Evolutionary conservation across 73 alveolate genomes (phyloP).

Genomic region (Loxodes magnus): DNA sequence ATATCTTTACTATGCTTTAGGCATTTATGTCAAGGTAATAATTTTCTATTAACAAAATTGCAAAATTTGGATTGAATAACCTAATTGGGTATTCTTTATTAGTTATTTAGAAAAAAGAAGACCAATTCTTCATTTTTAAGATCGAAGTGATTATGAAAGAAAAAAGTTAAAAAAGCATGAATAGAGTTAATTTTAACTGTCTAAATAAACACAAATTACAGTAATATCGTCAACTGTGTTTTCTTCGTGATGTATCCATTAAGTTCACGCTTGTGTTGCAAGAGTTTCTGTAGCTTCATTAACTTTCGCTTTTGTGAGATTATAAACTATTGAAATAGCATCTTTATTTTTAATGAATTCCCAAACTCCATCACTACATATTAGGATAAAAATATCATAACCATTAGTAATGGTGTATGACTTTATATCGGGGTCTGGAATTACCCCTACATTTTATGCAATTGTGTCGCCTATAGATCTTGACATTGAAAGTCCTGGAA

Average conservation of each 20-base stretch:
- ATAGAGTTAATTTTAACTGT: background rate
- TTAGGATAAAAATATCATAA: background rate
- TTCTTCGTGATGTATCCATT: slow-evolving; percentile 12
- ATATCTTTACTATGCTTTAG: no score
- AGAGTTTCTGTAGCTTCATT: slow-evolving; percentile 7
- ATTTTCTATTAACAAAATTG: no score
- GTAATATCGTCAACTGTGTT: slow-evolving; percentile 16
- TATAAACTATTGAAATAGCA: background rate
- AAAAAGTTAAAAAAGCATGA: background rate
- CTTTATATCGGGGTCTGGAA: slow-evolving; percentile 39
- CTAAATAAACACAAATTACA: background rate
- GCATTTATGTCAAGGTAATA: no score
- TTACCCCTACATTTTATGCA: slow-evolving; percentile 65
- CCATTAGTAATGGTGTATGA: background rate
- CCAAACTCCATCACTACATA: slow-evolving; percentile 15
- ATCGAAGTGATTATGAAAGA: no score
- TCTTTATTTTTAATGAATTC: slow-evolving; percentile 3
- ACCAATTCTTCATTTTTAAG: no score
- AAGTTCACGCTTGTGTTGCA: slow-evolving; percentile 8
- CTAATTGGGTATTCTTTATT: no score
- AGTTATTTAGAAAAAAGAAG: no score
- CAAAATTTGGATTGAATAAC: no score
- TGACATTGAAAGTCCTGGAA: slow-evolving; percentile 45
- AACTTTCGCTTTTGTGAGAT: background rate
- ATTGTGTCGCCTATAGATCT: slow-evolving; percentile 62